Evolutionary conservation across 2,329 filamentous ascomycete species (phyloP).

Genomic region (Grosmannia serpens): DNA sequence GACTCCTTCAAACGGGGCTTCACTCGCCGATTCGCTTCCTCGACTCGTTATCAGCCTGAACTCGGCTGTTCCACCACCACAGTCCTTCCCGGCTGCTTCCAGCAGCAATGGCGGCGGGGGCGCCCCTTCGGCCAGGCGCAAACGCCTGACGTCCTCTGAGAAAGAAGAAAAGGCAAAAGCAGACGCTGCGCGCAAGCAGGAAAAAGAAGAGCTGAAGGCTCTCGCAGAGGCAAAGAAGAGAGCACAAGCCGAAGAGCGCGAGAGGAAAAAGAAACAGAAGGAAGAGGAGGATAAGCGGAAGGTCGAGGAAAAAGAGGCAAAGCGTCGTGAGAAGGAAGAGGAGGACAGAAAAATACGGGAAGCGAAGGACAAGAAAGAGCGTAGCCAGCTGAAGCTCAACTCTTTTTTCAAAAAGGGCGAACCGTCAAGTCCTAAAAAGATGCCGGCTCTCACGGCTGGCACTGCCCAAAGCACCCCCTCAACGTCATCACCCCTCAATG

Average conservation of each 20-base stretch:
- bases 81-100: neutral
- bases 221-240: constrained; percentile 26
- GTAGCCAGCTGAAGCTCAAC: constrained; percentile 34
- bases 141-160: constrained; percentile 29
- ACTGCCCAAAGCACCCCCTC: constrained; percentile 6
- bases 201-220: constrained; percentile 22
- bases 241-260: constrained; percentile 18
- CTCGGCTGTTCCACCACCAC: neutral
- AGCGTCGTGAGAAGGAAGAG: constrained; percentile 40
- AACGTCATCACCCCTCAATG: constrained; percentile 19
- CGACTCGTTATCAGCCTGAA: constrained; percentile 10
- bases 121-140: constrained; percentile 30
- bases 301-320: constrained; percentile 30
- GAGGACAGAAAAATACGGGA: constrained; percentile 30
- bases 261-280: constrained; percentile 25
- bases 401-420: constrained; percentile 30
- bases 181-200: constrained; percentile 24
- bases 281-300: constrained; percentile 21
- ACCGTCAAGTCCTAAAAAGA: constrained; percentile 26
- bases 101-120: constrained; percentile 5
- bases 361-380: constrained; percentile 38
- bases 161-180: constrained; percentile 26
- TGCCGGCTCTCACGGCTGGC: neutral
- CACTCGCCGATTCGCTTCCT: constrained; percentile 9
- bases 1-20: constrained; percentile 16